Percentiles rank a stretch among this genome's conserved stretches.
Conservation (phyloP, 192 early-diverging fungal genomes). For the Oehlia diaphana region DNA sequence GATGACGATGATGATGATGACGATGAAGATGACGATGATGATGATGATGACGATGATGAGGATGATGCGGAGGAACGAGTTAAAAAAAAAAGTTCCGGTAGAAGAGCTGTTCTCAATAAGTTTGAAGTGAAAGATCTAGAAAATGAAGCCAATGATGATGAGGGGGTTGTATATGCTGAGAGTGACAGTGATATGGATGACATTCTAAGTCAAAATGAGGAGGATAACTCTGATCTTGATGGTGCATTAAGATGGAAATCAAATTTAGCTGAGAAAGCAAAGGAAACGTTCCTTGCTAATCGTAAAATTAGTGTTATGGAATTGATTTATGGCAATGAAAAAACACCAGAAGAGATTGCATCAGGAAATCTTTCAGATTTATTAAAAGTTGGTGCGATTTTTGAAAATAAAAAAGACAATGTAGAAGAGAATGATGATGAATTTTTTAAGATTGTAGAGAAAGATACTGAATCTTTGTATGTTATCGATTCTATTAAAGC, state of each 20-base stretch:
- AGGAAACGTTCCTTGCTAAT: conserved; percentile 51
- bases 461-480: conserved; percentile 32
- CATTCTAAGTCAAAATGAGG: conserved; percentile 40
- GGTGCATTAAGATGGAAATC: conserved; percentile 70
- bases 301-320: conserved; percentile 85
- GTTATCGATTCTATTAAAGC: conserved; percentile 72
- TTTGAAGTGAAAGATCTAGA: conserved; percentile 50
- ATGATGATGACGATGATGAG: conserved; percentile 30
- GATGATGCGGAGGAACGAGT: conserved; percentile 52
- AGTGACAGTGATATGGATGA: conserved; percentile 72
- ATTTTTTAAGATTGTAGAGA: conserved; percentile 58
- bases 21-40: conserved; percentile 1
- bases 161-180: conserved; percentile 63
- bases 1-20: conserved; percentile 3
- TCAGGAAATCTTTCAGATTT: conserved; percentile 40
- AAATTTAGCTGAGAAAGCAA: conserved; percentile 63
- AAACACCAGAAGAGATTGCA: conserved; percentile 53
- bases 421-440: conserved; percentile 56
- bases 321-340: conserved; percentile 73
- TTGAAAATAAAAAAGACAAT: conserved; percentile 41
- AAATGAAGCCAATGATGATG: conserved; percentile 47
- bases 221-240: conserved; percentile 43
- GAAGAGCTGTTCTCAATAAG: conserved; percentile 35
- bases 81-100: conserved; percentile 45
- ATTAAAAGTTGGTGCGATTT: conserved; percentile 33